Evolutionary conservation across 108 stramenopile genomes (phyloP), one percentile per base, ranked within the genome.

Genomic region (Nitzschia inconspicua): DNA sequence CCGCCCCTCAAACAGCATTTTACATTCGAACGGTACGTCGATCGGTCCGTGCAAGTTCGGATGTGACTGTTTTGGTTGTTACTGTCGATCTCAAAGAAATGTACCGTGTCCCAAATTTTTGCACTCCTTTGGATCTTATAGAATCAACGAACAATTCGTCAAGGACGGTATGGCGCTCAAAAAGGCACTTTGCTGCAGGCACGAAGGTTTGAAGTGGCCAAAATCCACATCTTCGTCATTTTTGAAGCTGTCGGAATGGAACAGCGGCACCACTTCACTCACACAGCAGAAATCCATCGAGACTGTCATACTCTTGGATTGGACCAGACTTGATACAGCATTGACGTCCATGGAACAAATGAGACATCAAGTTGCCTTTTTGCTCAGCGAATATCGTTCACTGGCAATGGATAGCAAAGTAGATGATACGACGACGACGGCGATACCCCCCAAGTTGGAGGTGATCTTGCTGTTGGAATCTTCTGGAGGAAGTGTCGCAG

Each of bases 1-100:
- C 90, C 90, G 3, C 78, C 84, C 0, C 26, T 85, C 20, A 55
- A 77, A 16, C 90, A 92, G 52, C 90, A 92, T 63, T 92, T 72
- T 42, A 77, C 85, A 20, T 92, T 92, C 60, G 90, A 92, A 66
- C 61, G 66, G 25, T 47, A 83, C 20, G 81, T 81, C 62, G 77
- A 73, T 22, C 62, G 80, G 32, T 83, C 77, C 53, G 53, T 41
- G 16, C 71, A 76, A 39, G 84, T 82, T 62, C 54, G 68, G 39
- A 36, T 60, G n/a, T n/a, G n/a, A n/a, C n/a, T n/a, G n/a, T n/a
- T n/a, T n/a, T n/a, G n/a, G n/a, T n/a, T n/a, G n/a, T n/a, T n/a
- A n/a, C n/a, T n/a, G n/a, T n/a, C n/a, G n/a, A n/a, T n/a, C n/a
- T n/a, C n/a, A n/a, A n/a, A n/a, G n/a, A n/a, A n/a, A n/a, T n/a